Conservation (phyloP, 306 rosid genomes). For the Glycyrrhiza uralensis region DNA sequence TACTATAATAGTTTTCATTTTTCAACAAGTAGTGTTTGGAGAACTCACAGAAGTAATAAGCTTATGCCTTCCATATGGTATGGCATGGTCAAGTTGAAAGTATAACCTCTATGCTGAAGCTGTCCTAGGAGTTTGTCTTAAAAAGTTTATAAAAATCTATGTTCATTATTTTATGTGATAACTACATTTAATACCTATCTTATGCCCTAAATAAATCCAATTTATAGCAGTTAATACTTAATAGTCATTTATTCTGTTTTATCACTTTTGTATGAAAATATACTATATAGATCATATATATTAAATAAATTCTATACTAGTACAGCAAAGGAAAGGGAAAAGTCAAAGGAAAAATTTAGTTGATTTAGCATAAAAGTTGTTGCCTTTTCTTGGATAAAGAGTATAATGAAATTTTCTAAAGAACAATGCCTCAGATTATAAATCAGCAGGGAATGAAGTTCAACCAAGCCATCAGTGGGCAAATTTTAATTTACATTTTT, state of each 20-base stretch:
- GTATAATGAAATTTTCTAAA: neutral
- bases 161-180: neutral
- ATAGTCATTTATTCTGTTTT: neutral
- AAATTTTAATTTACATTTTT: neutral
- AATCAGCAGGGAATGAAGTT: neutral
- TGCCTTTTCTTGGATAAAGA: neutral
- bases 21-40: neutral
- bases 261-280: neutral
- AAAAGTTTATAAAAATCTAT: neutral
- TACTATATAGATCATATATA: neutral
- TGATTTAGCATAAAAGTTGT: slow-evolving; percentile 5
- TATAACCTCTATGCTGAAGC: neutral
- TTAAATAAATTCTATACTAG: neutral
- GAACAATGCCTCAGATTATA: neutral
- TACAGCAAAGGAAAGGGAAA: neutral
- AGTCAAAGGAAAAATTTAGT: neutral
- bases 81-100: neutral
- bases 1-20: neutral
- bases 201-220: neutral
- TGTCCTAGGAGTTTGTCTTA: neutral
- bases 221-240: neutral
- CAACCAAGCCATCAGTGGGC: neutral
- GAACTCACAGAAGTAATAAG: neutral
- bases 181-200: neutral
- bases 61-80: neutral